These are phyloP conservation scores for Ophioceras dolichostomum DNA, from an alignment of 2,329 filamentous ascomycete genomes.

Conservation along the genomic window DNA sequence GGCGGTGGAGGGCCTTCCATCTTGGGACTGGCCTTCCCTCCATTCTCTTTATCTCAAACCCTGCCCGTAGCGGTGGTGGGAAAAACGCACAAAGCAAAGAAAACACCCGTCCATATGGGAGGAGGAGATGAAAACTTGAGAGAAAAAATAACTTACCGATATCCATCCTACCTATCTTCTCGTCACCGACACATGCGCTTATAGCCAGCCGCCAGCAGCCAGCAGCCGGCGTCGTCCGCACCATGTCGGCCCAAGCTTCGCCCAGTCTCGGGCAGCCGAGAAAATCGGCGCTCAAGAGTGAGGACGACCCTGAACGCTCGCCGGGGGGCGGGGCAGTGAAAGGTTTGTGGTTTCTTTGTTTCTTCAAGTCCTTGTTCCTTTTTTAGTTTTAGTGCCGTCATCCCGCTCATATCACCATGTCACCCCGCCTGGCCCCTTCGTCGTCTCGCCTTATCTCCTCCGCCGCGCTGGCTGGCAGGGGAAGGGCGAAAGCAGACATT, in stretches of 20 bases:
- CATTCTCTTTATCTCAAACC: too few relatives aligned
- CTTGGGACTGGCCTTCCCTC: too few relatives aligned
- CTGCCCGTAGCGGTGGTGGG: too few relatives aligned
- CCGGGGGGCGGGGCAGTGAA: slow-evolving; percentile 25
- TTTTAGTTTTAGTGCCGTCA: neutral
- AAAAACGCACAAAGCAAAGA: too few relatives aligned
- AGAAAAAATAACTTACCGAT: too few relatives aligned
- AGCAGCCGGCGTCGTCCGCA: too few relatives aligned
- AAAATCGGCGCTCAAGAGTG: slow-evolving; percentile 22
- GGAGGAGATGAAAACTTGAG: too few relatives aligned
- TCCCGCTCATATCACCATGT: neutral
- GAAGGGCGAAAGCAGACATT: neutral
- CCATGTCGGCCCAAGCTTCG: slow-evolving; percentile 5
- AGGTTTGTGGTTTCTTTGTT: slow-evolving; percentile 22
- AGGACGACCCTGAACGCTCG: slow-evolving; percentile 25
- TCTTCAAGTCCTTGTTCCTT: slow-evolving; percentile 3
- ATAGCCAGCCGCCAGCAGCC: too few relatives aligned
- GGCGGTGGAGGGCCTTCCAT: too few relatives aligned
- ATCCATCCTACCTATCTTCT: too few relatives aligned
- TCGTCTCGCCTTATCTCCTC: neutral
- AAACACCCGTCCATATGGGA: too few relatives aligned
- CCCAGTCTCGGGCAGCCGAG: slow-evolving; percentile 9
- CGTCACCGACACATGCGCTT: too few relatives aligned
- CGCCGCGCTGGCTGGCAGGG: neutral
- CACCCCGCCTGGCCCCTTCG: neutral